phyloP scores from a whole-genome alignment of 2,329 filamentous ascomycete genomes.

The Fusarium anguioides region DNA sequence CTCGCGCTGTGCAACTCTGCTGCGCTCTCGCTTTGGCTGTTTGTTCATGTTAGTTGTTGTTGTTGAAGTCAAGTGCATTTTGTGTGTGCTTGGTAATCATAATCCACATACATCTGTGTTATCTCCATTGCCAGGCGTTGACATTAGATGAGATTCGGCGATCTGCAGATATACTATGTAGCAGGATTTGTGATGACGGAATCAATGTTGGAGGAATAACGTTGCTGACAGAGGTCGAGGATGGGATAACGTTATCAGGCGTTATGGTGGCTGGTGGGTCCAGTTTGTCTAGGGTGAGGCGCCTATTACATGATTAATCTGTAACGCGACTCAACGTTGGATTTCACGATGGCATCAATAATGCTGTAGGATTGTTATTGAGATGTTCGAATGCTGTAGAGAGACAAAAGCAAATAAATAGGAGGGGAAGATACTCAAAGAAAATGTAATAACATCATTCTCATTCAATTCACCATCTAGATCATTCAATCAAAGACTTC shows the following conservation, averaged over 20 bases:
- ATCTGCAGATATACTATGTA: not conserved
- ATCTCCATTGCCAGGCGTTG: constrained; percentile 26
- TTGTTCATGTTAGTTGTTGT: not conserved
- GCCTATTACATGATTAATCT: not conserved
- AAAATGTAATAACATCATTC: not conserved
- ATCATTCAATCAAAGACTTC: too few species aligned
- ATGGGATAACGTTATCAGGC: constrained; percentile 28
- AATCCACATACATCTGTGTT: constrained; percentile 29
- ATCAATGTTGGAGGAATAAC: constrained; percentile 18
- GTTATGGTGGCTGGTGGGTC: constrained; percentile 18
- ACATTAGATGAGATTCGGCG: constrained; percentile 9
- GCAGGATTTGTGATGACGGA: not conserved
- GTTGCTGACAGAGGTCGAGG: constrained; percentile 10
- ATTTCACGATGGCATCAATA: not conserved
- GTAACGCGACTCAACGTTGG: constrained; percentile 25
- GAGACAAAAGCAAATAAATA: not conserved
- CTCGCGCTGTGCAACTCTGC: constrained; percentile 43
- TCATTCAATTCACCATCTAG: too few species aligned
- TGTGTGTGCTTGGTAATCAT: constrained; percentile 26
- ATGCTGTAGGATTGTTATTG: not conserved
- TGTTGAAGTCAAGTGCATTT: not conserved
- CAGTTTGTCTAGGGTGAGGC: not conserved
- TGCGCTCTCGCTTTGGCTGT: constrained; percentile 44
- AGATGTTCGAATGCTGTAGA: not conserved
- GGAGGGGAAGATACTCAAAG: rapidly evolving